Conservation (phyloP, 306 rosid genomes). For the Morella rubra region DNA sequence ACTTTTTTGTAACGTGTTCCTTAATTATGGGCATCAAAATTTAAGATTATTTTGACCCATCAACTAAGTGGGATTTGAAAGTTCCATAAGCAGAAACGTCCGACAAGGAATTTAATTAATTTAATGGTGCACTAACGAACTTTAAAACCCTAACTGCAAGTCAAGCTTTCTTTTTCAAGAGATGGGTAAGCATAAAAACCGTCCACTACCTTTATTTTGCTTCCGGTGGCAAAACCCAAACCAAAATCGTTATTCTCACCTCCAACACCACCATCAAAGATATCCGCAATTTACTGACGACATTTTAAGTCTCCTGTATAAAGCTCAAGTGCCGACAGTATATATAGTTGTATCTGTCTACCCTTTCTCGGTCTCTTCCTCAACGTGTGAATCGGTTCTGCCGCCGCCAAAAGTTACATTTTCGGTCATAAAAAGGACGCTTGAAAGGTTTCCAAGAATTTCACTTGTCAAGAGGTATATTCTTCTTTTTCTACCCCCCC, state of each 20-base stretch:
- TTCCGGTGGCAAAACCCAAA: conserved; percentile 15
- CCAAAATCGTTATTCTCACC: conserved; percentile 27
- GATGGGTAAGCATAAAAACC: conserved; percentile 23
- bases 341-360: too few relatives aligned
- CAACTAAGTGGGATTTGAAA: background rate
- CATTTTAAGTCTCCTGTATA: too few relatives aligned
- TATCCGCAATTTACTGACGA: too few relatives aligned
- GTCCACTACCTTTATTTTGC: conserved; percentile 22
- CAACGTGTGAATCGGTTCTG: background rate
- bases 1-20: background rate
- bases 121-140: conserved; percentile 1
- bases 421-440: conserved; percentile 60
- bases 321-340: too few relatives aligned
- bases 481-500: too few relatives aligned
- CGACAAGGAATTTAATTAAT: conserved; percentile 32
- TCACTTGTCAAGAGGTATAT: too few relatives aligned
- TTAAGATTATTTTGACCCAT: background rate
- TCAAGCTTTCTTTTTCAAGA: conserved; percentile 32
- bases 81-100: background rate
- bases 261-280: background rate
- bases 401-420: conserved; percentile 28
- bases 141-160: conserved; percentile 14
- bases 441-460: background rate
- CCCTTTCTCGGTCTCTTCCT: too few relatives aligned
- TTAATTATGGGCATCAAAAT: background rate